Evolutionary conservation across 225 moss, liverwort and hornwort species (phyloP).

Genomic region (Rhytidiadelphus loreus): DNA sequence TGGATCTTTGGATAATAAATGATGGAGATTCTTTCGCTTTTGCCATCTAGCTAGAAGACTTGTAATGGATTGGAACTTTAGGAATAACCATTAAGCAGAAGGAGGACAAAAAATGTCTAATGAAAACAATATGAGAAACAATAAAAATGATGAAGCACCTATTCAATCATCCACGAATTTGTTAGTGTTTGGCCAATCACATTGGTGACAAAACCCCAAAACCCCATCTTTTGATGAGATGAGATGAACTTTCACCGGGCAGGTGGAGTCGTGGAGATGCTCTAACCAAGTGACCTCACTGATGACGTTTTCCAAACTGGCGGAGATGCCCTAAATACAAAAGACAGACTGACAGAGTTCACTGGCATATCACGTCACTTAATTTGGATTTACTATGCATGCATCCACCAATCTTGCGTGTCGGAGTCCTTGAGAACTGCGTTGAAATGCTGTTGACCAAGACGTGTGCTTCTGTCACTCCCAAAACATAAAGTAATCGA

Average conservation of each 20-base stretch:
- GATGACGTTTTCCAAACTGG: background rate
- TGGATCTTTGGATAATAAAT: background rate
- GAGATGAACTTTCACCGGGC: background rate
- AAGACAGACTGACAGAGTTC: background rate
- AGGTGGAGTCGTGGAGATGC: background rate
- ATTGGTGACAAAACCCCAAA: background rate
- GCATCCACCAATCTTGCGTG: background rate
- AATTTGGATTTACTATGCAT: background rate
- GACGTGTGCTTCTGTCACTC: background rate
- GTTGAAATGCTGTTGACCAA: background rate
- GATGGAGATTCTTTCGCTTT: background rate
- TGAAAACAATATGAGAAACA: background rate
- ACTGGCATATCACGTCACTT: no score
- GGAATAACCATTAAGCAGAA: background rate
- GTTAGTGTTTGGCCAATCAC: background rate
- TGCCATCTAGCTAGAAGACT: rapidly evolving
- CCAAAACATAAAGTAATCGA: background rate
- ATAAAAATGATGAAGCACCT: no score
- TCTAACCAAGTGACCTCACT: background rate
- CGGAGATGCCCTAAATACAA: background rate
- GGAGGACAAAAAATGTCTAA: background rate
- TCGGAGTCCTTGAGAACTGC: background rate
- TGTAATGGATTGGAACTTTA: background rate
- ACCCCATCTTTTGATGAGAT: background rate
- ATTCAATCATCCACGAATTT: background rate